These are phyloP conservation scores for Fusarium hostae DNA, from an alignment of 2,329 filamentous ascomycete species.

Conservation along the genomic window DNA sequence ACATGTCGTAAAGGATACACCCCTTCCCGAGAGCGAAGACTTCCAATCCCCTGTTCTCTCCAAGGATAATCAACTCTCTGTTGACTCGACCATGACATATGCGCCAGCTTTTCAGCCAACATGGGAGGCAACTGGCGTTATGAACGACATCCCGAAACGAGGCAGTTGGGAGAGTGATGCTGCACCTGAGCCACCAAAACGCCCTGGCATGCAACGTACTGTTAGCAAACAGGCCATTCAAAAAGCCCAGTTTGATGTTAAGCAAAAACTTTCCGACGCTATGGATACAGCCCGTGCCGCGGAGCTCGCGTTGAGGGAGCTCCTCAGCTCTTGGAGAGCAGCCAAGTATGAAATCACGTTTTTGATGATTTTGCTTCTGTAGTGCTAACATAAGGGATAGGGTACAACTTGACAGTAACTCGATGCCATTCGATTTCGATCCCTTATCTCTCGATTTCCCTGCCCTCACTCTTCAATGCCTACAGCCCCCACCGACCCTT, in stretches of 20 bases:
- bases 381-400: constrained; percentile 49
- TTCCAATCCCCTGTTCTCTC: constrained; percentile 53
- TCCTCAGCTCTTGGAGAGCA: constrained; percentile 82
- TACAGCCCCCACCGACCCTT: constrained; percentile 82
- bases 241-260: constrained; percentile 72
- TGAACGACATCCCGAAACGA: constrained; percentile 74
- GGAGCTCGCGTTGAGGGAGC: constrained; percentile 84
- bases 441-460: constrained; percentile 88
- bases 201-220: constrained; percentile 53
- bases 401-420: constrained; percentile 65
- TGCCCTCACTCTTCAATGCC: constrained; percentile 81
- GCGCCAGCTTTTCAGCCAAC: constrained; percentile 67
- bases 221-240: constrained; percentile 64
- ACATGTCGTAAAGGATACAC: constrained; percentile 52
- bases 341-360: constrained; percentile 73
- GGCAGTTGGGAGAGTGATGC: constrained; percentile 47
- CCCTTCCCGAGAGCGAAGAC: constrained; percentile 53
- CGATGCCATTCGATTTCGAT: constrained; percentile 80
- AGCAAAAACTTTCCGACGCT: constrained; percentile 73
- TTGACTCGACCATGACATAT: constrained; percentile 60
- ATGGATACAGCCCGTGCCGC: constrained; percentile 84
- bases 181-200: constrained; percentile 51
- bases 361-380: not conserved
- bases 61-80: constrained; percentile 56
- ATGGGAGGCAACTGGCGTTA: constrained; percentile 83